phyloP scores from a whole-genome alignment of 768 basidiomycete genomes.

The Rhodotorula graminis region DNA sequence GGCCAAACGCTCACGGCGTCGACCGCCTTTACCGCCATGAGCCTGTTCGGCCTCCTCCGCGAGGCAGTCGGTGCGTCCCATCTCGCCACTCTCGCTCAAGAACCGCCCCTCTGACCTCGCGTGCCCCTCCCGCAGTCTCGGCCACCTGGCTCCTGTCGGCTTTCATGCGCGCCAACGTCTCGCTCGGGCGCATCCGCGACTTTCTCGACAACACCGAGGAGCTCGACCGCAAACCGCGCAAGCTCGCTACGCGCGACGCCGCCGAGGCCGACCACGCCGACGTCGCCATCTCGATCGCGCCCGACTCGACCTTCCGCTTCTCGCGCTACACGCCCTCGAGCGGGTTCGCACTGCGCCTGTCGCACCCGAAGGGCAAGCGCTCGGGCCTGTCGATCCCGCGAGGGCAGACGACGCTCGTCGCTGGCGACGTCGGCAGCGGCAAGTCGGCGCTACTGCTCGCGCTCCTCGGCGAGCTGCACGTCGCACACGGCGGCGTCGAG shows the following conservation, averaged over 20 bases:
- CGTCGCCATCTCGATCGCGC: constrained; percentile 9
- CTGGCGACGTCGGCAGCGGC: constrained; percentile 32
- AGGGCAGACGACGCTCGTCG: constrained; percentile 56
- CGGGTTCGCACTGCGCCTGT: constrained; percentile 2
- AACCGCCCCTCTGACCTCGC: too few species aligned
- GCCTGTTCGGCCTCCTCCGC: constrained; percentile 46
- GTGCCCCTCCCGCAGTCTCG: constrained; percentile 9
- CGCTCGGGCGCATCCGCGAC: constrained; percentile 45
- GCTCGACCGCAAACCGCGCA: constrained; percentile 37
- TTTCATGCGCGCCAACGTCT: constrained; percentile 42
- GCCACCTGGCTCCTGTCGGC: constrained; percentile 32
- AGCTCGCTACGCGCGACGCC: not conserved
- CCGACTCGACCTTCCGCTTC: constrained; percentile 18
- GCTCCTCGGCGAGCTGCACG: constrained; percentile 40
- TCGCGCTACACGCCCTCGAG: constrained; percentile 10
- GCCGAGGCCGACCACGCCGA: not conserved
- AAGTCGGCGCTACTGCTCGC: constrained; percentile 35
- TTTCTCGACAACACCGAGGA: constrained; percentile 48
- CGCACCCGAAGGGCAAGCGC: constrained; percentile 51
- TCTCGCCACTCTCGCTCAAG: not conserved
- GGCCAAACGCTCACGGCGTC: constrained; percentile 43
- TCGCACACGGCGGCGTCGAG: constrained; percentile 32
- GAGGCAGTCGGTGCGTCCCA: constrained; percentile 36
- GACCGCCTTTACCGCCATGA: constrained; percentile 49
- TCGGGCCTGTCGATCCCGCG: constrained; percentile 54